These are phyloP conservation scores for Cadophora malorum DNA, from an alignment of 2,329 filamentous ascomycete species.

Conservation along the genomic window DNA sequence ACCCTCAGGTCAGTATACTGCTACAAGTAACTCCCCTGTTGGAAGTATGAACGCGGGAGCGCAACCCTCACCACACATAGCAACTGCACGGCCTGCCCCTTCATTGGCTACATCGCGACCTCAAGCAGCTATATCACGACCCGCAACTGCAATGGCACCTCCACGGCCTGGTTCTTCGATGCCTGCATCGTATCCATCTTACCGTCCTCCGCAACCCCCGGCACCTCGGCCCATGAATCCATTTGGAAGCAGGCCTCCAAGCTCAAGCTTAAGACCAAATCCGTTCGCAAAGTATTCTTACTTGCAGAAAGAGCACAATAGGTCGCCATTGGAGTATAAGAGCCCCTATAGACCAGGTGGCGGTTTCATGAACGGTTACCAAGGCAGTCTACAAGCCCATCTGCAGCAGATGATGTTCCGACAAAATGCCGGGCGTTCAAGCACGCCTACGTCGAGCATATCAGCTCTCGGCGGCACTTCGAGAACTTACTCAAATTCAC, in stretches of 20 bases:
- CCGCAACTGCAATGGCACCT: constrained; percentile 5
- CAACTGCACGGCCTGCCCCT: constrained; percentile 5
- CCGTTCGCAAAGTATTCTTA: constrained; percentile 52
- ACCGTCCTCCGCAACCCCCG: constrained; percentile 31
- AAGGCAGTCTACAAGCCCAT: constrained; percentile 50
- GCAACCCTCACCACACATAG: constrained; percentile 5
- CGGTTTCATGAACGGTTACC: constrained; percentile 67
- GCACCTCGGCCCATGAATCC: constrained; percentile 36
- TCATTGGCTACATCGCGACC: neutral
- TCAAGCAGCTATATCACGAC: neutral
- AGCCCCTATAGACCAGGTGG: constrained; percentile 63
- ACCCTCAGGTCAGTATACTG: constrained; percentile 8
- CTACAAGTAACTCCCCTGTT: neutral
- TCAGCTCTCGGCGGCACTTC: constrained; percentile 27
- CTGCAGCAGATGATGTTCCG: constrained; percentile 41
- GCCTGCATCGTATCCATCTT: constrained; percentile 27
- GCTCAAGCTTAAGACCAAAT: constrained; percentile 32
- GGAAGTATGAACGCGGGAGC: neutral
- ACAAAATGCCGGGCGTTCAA: constrained; percentile 27
- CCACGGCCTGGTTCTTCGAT: constrained; percentile 8
- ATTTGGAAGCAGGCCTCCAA: constrained; percentile 36
- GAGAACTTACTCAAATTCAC: constrained; percentile 27
- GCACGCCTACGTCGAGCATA: constrained; percentile 22
- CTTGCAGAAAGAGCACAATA: constrained; percentile 66
- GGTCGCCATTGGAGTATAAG: constrained; percentile 61